Conservation (phyloP, 164 flowering plant genomes). For the Vitis rotundifolia region DNA sequence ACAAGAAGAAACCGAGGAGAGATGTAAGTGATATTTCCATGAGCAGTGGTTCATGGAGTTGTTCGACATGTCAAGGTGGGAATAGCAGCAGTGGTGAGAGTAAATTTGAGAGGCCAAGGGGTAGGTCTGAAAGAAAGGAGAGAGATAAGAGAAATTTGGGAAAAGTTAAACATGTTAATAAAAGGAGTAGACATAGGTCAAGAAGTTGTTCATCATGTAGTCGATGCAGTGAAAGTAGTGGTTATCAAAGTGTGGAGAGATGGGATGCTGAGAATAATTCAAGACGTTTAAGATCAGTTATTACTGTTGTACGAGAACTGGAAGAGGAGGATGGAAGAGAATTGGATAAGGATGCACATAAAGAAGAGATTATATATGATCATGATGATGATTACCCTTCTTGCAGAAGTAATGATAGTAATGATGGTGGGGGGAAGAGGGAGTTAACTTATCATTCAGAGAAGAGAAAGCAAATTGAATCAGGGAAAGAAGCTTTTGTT, state of each 20-base stretch:
- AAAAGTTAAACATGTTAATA: conserved; percentile 19
- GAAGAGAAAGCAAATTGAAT: conserved; percentile 25
- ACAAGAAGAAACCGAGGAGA: conserved; percentile 47
- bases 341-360: conserved; percentile 23
- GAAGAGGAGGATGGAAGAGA: conserved; percentile 25
- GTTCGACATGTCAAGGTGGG: conserved; percentile 40
- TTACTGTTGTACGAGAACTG: conserved; percentile 26
- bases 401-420: conserved; percentile 61
- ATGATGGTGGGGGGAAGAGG: conserved; percentile 40
- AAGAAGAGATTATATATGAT: conserved; percentile 57
- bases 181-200: conserved; percentile 33
- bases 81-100: conserved; percentile 28
- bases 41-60: conserved; percentile 49
- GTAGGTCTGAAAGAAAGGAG: conserved; percentile 34
- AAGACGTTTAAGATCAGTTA: conserved; percentile 58
- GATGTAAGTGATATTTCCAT: conserved; percentile 40
- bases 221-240: conserved; percentile 16
- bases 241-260: conserved; percentile 30
- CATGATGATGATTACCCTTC: conserved; percentile 67
- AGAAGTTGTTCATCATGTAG: conserved; percentile 47
- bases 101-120: conserved; percentile 26
- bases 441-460: conserved; percentile 26
- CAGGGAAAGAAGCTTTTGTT: conserved; percentile 18
- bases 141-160: conserved; percentile 18
- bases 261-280: conserved; percentile 26